These are phyloP conservation scores for Calonectria montana DNA, from an alignment of 2,329 filamentous ascomycete genomes.

Conservation along the genomic window DNA sequence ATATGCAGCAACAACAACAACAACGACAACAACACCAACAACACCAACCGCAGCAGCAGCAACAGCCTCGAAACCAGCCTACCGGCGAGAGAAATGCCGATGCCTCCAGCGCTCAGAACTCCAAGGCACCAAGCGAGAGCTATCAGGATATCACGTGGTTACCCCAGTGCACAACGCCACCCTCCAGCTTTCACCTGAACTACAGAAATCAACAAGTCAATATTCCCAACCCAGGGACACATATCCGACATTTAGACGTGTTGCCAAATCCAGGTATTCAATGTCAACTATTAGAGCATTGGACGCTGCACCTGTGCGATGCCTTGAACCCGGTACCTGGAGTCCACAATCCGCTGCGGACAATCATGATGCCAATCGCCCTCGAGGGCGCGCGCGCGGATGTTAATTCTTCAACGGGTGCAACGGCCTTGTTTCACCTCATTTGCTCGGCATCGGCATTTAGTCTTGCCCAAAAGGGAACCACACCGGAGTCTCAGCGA, in stretches of 20 bases:
- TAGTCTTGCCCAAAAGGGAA: conserved; percentile 31
- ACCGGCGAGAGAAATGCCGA: not conserved
- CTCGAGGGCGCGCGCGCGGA: conserved; percentile 38
- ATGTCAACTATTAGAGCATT: conserved; percentile 37
- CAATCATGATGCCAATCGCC: conserved; percentile 39
- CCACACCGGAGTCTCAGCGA: conserved; percentile 19
- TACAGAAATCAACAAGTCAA: not conserved
- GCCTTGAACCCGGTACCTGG: conserved; percentile 37
- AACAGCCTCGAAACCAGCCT: not conserved
- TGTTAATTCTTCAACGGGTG: conserved; percentile 31
- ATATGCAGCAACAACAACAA: not conserved
- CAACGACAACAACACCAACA: not conserved
- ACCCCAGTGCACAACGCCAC: conserved; percentile 16
- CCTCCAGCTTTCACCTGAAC: not conserved
- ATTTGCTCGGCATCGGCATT: conserved; percentile 41
- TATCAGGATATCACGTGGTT: conserved; percentile 25
- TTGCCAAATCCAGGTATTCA: conserved; percentile 34
- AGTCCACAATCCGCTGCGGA: conserved; percentile 34
- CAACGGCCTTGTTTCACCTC: conserved; percentile 37
- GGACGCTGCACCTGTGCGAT: conserved; percentile 38
- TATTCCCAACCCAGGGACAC: not conserved
- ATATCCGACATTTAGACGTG: conserved; percentile 30
- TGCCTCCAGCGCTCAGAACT: conserved; percentile 6
- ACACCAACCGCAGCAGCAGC: not conserved
- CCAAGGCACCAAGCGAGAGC: not conserved